Base-by-base conservation (phyloP, 1,284 basidiomycete genomes). In the Hypsizygus ulmarius region DNA sequence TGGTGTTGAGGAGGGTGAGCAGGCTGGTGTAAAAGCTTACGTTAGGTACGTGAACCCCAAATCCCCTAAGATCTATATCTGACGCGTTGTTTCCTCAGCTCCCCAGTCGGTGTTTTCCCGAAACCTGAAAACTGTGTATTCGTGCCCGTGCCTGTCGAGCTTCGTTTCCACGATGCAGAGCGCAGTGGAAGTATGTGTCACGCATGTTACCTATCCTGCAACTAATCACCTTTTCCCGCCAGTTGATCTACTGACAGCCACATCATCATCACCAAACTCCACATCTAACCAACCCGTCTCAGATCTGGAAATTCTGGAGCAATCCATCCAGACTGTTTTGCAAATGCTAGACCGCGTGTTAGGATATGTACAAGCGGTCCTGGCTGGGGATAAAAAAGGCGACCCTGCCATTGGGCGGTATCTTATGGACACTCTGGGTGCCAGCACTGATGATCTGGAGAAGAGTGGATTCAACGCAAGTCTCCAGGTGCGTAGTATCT, bases 101-200 rank as follows among this genome's bases (percentile, higher is more conserved):
- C 89, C 29, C 88, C 90, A 2, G 82, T 93, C 14, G 93, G 90
- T 38, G 82, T 95, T 35, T 82, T 79, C 64, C 88, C 89, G 38
- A 93, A 93, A 71, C 84, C 91, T 34, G 90, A 95, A 73, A 95
- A 95, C 70, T 89, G 90, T 56, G 87, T 93, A 19, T 97, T 97
- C 68, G 76, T 90, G 18, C 93, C 94, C 21, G 82, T 97, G 37
- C 87, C 89, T 30, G 87, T 90, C 51, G 81, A 87, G 55, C 73
- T 97, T 52, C 82, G 82, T 61, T 91, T 91, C 68, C 82, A 86
- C 58, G 82, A 90, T 46, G 78, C 85, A 28, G 93, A 97, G 65
- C 81, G 87, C 54, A 86, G 89, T 55, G 90, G 90, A 41, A 73
- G 92, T 94, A 68, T 63, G 91, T 85, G 5, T 46, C 39, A 16